Evolutionary conservation across 208 protist genomes (phyloP), one percentile per base, ranked within the genome.

Genomic region (Acanthamoeba quina): DNA sequence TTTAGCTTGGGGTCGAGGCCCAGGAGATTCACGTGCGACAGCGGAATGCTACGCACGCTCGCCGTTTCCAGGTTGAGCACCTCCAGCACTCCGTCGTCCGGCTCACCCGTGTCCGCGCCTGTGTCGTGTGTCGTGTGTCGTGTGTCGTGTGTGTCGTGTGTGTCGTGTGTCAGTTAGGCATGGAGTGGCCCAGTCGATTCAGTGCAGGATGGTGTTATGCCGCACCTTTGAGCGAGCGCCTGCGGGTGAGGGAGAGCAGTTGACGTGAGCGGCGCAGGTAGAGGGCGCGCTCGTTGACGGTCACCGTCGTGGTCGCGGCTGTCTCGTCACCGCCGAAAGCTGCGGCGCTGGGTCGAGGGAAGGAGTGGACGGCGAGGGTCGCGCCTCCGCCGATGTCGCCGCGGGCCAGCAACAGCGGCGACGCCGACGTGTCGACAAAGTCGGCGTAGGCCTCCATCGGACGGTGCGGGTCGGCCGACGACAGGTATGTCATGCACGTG

Each of bases 11-110:
- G 10, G 44, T 80, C 72, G 41, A 52, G 11, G 24, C 72, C 72
- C 24, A 80, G 72, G 44, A 80, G 72, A 1, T 80, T 37, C 37
- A 15, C 90, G 26, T 66, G 56, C 52, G 90, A 93, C n/a, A 93
- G 90, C 17, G 66, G 49, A n/a, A 93, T 70, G 49, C 74, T 80
- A n/a, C 90, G 90, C 83, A 90, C 74, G 49, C 64, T 93, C 1
- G 60, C 6, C 11, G 83, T n/a, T 21, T 90, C 37, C 11, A 68
- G n/a, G n/a, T 47, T 64, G 83, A 90, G 52, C 62, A 90, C 62
- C n/a, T 90, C 83, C 29, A 90, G 47, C 58, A n/a, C 29, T 17
- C 83, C 54, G 15, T 90, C 83, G 21, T 90, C 83, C 24, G 31
- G 54, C 47, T 90, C 58, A 31, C 62, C 83, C 37, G 68, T 17